Base-by-base conservation (phyloP, 208 protist genomes). In the Leishmania aethiopica region DNA sequence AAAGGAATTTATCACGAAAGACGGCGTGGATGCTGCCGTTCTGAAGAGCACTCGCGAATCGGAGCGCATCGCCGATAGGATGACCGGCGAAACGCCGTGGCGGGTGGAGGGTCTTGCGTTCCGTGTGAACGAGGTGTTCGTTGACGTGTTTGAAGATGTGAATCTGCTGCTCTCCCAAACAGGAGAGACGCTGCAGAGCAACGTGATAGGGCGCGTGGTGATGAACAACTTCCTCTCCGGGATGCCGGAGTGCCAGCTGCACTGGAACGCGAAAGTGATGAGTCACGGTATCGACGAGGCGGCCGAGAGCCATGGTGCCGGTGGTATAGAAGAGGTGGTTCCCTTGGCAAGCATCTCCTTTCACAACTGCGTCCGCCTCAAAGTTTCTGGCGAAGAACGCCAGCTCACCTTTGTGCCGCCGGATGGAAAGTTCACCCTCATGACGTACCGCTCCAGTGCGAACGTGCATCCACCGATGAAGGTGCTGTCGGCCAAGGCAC, bases 221-320 rank as follows among this genome's bases (percentile, higher is more conserved):
- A 98, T 99, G 89, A 99, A 99, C 84, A 97, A 90, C 86, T 99
- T 98, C 79, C 94, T 99, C 10, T 98, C 97, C 35, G 99, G 99
- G 51, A 99, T 99, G 97, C 99, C 99, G 42, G 98, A 99, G 86
- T 99, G 99, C 88, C 98, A 98, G 80, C 97, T 99, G 80, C 95
- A 97, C 45, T 87, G 99, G 76, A 99, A 99, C 75, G 96, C 99
- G 35, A 57, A 66, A 35, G 73, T 78, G 64, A 87, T 84, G 83
- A 85, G 66, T 79, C 55, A 28, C 80, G 66, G 55, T 13, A 28
- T 74, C 45, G 71, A 35, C 53, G 79, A 74, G 10, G 77, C 77
- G 49, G 74, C 51, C 32, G 66, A 17, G 59, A 79, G 25, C 22
- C 28, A 28, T 42, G 84, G 55, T 51, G 72, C 25, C 53, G 81